Base-by-base conservation (phyloP, 805 yeast species). In the Starmerella kuoi region DNA sequence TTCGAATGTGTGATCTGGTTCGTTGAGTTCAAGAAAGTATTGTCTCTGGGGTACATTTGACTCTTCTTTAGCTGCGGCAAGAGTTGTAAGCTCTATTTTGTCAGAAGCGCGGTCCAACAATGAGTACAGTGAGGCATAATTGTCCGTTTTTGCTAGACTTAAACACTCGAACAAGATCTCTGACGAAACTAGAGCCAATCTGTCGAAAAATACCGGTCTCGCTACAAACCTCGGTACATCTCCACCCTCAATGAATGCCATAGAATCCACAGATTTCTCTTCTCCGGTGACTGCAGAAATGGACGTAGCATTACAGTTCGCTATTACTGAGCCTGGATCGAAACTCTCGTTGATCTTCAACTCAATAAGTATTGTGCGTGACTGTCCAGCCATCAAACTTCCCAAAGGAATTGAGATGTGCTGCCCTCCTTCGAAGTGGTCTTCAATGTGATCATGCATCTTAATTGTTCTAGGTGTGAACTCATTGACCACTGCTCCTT, bases 311-410 rank as follows among this genome's bases (percentile, higher is more conserved):
- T 8, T n/a, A n/a, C 35, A 26, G 6, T 26, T n/a, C 7, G 28
- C 36, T n/a, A 40, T 20, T 9, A 35, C 5, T 2, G 23, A 31
- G 11, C 23, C 15, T 1, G 11, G n/a, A 12, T 4, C 11, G 8
- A 22, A 6, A 9, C 17, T 15, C 5, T 15, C 20, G 14, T 20
- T 5, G n/a, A n/a, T n/a, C 5, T 11, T 4, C 14, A 45, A 19
- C 3, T 34, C 31, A 8, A 46, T 2, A 8, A 40, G 26, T 7
- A 43, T 25, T 6, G 49, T 26, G 4, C 46, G 42, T 8, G 39
- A 12, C 22, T 46, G 47, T 4, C 49, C 49, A 8, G 41, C 33
- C 9, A 43, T 5, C 1, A 46, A n/a, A 15, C 42, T 36, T 2
- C 45, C 47, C 3, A 46, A 20, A 25, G 28, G 14, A 25, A 25